These are phyloP conservation scores for Ilex aquifolium DNA, from an alignment of 257 asterid species.

Conservation along the genomic window DNA sequence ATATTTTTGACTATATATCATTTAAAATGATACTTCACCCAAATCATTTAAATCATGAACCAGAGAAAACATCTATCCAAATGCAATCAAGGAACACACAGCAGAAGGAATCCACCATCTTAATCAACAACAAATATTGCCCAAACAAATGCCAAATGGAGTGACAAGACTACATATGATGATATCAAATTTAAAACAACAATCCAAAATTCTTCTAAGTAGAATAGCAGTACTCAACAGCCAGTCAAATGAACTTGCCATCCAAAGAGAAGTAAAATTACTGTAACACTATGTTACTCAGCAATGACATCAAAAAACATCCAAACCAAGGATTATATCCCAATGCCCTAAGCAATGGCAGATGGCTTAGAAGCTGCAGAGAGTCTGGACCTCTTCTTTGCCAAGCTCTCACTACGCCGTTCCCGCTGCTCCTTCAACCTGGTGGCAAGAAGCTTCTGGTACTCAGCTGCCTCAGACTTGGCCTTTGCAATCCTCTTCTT, in stretches of 20 bases:
- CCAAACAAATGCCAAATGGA: too few species aligned
- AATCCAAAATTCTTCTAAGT: too few species aligned
- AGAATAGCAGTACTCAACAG: too few species aligned
- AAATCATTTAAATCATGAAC: too few species aligned
- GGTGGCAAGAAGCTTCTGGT: slow-evolving; percentile 67
- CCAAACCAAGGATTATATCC: background rate
- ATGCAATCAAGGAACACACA: too few species aligned
- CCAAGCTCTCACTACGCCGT: slow-evolving; percentile 68
- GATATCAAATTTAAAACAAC: too few species aligned
- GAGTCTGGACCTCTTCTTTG: slow-evolving; percentile 68
- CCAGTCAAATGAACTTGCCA: background rate
- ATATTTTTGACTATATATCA: too few species aligned
- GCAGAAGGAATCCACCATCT: too few species aligned
- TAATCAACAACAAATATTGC: too few species aligned
- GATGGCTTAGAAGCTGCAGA: slow-evolving; percentile 57
- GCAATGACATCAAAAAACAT: background rate
- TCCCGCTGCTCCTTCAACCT: slow-evolving; percentile 81
- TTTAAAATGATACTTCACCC: too few species aligned
- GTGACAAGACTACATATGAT: too few species aligned
- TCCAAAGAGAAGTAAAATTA: slow-evolving; percentile 25
- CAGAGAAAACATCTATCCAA: too few species aligned
- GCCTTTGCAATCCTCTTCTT: slow-evolving; percentile 77
- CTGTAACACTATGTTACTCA: slow-evolving; percentile 7
- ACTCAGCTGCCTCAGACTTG: slow-evolving; percentile 65
- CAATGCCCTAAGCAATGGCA: slow-evolving; percentile 23